Conservation (phyloP, 176 grass and related monocot species). For the Zoysia japonica region DNA sequence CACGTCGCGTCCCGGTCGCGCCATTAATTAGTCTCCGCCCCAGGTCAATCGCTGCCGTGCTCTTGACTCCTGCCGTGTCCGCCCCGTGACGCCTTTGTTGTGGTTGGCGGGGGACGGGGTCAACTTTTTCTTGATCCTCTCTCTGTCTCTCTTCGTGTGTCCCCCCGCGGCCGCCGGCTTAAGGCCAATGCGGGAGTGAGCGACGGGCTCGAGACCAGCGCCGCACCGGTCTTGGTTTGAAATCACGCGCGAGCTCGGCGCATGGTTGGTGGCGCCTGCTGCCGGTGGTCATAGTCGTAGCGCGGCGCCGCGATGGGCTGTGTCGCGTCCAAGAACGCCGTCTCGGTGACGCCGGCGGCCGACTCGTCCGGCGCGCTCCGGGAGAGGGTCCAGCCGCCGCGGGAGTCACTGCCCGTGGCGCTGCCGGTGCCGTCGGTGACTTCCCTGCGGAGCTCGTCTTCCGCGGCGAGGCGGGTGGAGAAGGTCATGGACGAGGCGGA, state of each 20-base stretch:
- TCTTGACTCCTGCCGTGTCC: constrained; percentile 43
- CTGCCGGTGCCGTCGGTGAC: neutral
- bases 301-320: constrained; percentile 68
- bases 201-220: neutral
- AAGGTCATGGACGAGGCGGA: constrained; percentile 49
- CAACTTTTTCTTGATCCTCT: constrained; percentile 16
- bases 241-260: constrained; percentile 12
- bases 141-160: neutral
- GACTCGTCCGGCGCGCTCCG: constrained; percentile 52
- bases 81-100: constrained; percentile 41
- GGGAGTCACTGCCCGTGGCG: neutral
- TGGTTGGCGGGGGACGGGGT: constrained; percentile 21
- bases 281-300: neutral
- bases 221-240: neutral
- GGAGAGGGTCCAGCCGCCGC: constrained; percentile 11
- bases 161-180: constrained; percentile 4
- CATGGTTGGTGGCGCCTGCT: constrained; percentile 6
- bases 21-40: constrained; percentile 38
- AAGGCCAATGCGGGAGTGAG: constrained; percentile 39
- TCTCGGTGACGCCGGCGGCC: constrained; percentile 62
- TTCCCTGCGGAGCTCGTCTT: constrained; percentile 32
- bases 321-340: constrained; percentile 77
- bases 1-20: constrained; percentile 30
- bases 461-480: constrained; percentile 37
- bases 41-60: constrained; percentile 42